Base-by-base conservation (phyloP, 129 eudicot species). In the Scalesia atractyloides region DNA sequence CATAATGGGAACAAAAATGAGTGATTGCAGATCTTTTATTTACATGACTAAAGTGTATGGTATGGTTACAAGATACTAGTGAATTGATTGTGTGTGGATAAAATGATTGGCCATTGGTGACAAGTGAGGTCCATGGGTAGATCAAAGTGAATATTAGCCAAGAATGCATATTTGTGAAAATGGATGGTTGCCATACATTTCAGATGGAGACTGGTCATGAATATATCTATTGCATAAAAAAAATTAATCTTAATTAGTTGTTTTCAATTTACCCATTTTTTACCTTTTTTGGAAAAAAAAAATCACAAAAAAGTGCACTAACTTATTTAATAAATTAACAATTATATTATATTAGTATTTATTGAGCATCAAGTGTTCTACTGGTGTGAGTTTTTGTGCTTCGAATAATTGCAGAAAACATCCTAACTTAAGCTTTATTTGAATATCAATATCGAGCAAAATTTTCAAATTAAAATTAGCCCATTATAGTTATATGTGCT, bases 71-170 rank as follows among this genome's bases (percentile, higher is more conserved):
- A 61, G 26, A n/a, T 18, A 57, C 37, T 8, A 22, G 63, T 52
- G 58, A 22, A 41, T 75, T 12, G 57, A 75, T 41, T 78, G 49
- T 62, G 66, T 44, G 24, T 33, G 48, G 71, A 77, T 69, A 59
- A 50, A 77, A 69, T 77, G 24, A 77, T 78, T 78, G 80, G 67
- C 2, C 13, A 15, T 52, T 22, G 65, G 50, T 26, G 48, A n/a
- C 11, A 43, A 77, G 30, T 26, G 73, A 63, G 82, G 82, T 43
- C 82, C 68, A 51, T 50, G 26, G 17, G 70, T 50, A 70, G 72
- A 71, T 70, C 22, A 64, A 64, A 43, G 64, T 78, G 77, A 78
- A 78, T 78, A 44, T 34, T 64, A 71, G 68, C 82, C 82, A 64
- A 14, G 73, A 78, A 43, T 46, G 53, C 67, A 57, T 53, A 71